A percentile compares a stretch with the other conserved stretches of the same genome.
phyloP scores from a whole-genome alignment of 1,284 basidiomycete genomes.

The Boletellus deceptivus region DNA sequence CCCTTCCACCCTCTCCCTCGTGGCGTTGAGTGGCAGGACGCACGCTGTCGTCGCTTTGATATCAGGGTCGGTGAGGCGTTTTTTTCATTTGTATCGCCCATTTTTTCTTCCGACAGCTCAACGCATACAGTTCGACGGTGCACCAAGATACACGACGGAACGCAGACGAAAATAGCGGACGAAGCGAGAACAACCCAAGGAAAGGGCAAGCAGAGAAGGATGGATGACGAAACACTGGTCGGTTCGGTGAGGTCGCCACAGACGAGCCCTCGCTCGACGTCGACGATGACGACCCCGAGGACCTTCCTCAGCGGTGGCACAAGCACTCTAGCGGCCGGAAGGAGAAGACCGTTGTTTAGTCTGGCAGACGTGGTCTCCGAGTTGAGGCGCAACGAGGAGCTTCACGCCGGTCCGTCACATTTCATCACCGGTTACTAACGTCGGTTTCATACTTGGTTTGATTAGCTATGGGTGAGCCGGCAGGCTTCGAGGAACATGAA shows the following conservation, averaged over 20 bases:
- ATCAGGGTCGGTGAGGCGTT: conserved; percentile 2
- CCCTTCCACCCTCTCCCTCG: conserved; percentile 7
- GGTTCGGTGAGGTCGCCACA: conserved; percentile 19
- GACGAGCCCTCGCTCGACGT: conserved; percentile 20
- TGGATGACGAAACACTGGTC: conserved; percentile 30
- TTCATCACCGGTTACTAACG: no score
- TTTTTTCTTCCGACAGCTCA: background rate
- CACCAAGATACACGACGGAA: background rate
- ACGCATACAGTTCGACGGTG: background rate
- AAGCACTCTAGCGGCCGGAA: conserved; percentile 2
- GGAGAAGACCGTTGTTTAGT: conserved; percentile 8
- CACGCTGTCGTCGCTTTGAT: conserved; percentile 4
- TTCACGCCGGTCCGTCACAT: conserved; percentile 18
- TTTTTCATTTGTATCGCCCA: background rate
- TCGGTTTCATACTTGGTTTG: background rate
- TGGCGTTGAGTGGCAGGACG: conserved; percentile 10
- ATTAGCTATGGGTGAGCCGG: conserved; percentile 25
- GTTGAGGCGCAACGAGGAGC: conserved; percentile 13
- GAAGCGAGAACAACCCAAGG: background rate
- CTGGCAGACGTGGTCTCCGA: conserved; percentile 26
- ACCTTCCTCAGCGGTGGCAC: conserved; percentile 11
- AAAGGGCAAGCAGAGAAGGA: conserved; percentile 1
- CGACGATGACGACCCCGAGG: conserved; percentile 17
- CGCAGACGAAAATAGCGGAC: conserved; percentile 1
- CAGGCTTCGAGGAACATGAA: conserved; percentile 15